Percentiles rank a stretch among this genome's conserved stretches.
Evolutionary conservation across 371 early-diverging fungal species (phyloP).

Genomic region (Parasitella parasitica): DNA sequence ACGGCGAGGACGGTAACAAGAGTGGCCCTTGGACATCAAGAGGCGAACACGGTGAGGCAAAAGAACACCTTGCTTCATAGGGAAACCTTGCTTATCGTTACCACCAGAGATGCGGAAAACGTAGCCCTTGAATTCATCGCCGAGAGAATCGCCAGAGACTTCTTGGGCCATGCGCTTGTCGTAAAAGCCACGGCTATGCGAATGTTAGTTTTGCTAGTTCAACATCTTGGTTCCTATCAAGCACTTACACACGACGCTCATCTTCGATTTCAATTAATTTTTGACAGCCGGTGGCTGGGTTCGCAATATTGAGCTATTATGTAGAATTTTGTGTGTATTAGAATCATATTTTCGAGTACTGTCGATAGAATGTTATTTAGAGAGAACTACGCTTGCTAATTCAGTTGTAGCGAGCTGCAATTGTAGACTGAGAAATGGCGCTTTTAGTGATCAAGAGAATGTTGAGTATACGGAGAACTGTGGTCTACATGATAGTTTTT

Average conservation of each 20-base stretch:
- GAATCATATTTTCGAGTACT: not conserved
- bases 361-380: not conserved
- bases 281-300: slow-evolving; percentile 97
- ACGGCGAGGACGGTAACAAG: slow-evolving; percentile 98
- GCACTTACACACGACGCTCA: slow-evolving; percentile 84
- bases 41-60: slow-evolving; percentile 94
- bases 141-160: slow-evolving; percentile 95
- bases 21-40: slow-evolving; percentile 95
- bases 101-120: slow-evolving; percentile 99
- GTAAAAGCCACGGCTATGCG: slow-evolving; percentile 96
- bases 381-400: too few species aligned
- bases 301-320: slow-evolving; percentile 83
- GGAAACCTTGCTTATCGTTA: slow-evolving; percentile 99
- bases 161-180: slow-evolving; percentile 98
- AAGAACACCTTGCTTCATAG: slow-evolving; percentile 97
- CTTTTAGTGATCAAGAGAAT: not conserved
- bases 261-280: slow-evolving; percentile 95
- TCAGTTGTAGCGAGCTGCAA: too few species aligned
- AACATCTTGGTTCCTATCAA: not conserved
- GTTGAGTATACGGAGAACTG: not conserved
- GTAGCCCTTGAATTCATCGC: slow-evolving; percentile 99
- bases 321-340: not conserved
- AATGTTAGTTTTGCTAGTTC: slow-evolving; percentile 25
- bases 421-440: not conserved
- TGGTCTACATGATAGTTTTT: not conserved